phyloP scores from a whole-genome alignment of 345 rosid species.

The Citrus trifoliata region DNA sequence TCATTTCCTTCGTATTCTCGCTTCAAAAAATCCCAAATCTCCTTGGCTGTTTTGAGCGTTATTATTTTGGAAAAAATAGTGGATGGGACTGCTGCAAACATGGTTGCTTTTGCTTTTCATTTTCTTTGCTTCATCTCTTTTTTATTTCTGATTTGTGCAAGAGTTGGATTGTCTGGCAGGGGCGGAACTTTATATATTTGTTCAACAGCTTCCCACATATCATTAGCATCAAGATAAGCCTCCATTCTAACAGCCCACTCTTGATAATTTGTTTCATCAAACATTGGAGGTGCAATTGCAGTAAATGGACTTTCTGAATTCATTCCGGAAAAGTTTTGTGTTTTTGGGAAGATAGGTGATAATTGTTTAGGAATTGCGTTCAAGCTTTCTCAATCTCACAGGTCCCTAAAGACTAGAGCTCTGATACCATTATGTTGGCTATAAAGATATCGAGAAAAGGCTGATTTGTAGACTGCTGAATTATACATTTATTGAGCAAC shows the following conservation, averaged over 20 bases:
- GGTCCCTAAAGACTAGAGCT: too few relatives aligned
- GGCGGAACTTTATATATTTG: slow-evolving; percentile 3
- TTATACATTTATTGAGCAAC: too few relatives aligned
- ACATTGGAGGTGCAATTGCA: neutral
- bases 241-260: slow-evolving; percentile 9
- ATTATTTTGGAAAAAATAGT: neutral
- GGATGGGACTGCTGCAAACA: too few relatives aligned
- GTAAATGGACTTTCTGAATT: neutral
- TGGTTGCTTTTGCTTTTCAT: neutral
- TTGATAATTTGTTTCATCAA: slow-evolving; percentile 13
- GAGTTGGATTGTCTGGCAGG: neutral
- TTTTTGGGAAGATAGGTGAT: too few relatives aligned
- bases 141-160: neutral
- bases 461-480: too few relatives aligned
- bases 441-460: too few relatives aligned
- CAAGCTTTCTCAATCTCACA: too few relatives aligned
- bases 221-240: slow-evolving; percentile 11
- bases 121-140: neutral
- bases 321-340: neutral
- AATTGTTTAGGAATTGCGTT: too few relatives aligned
- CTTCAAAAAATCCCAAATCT: slow-evolving; percentile 4
- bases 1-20: slow-evolving; percentile 4
- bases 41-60: neutral
- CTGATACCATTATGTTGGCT: too few relatives aligned
- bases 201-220: slow-evolving; percentile 10